phyloP scores from a whole-genome alignment of 2,329 filamentous ascomycete species.

The Emmonsiellopsis sp. region DNA sequence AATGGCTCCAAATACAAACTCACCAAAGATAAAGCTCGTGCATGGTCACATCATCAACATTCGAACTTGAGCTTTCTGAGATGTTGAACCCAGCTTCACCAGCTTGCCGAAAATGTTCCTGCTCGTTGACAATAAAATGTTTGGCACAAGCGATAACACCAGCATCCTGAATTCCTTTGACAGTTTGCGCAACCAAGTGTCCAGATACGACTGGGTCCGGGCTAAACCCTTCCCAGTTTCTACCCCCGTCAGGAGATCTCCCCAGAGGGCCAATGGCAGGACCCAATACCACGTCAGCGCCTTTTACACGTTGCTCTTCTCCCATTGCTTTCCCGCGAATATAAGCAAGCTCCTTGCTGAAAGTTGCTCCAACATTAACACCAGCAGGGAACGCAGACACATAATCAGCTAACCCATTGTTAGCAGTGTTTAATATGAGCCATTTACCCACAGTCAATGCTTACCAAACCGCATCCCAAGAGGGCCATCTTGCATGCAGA shows the following conservation, averaged over 20 bases:
- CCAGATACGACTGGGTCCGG: constrained; percentile 70
- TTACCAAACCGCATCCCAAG: constrained; percentile 63
- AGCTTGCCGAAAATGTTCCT: constrained; percentile 61
- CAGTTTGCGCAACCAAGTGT: constrained; percentile 59
- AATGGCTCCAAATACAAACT: constrained; percentile 1
- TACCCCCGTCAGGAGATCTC: constrained; percentile 56
- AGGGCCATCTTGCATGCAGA: constrained; percentile 85
- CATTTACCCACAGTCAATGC: constrained; percentile 10
- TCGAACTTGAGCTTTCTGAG: constrained; percentile 51
- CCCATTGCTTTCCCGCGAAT: constrained; percentile 65
- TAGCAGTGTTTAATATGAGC: not conserved
- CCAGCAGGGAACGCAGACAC: constrained; percentile 73
- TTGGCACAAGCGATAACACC: constrained; percentile 79
- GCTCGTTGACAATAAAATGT: constrained; percentile 66
- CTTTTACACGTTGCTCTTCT: constrained; percentile 64
- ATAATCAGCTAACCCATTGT: constrained; percentile 54
- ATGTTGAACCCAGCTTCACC: constrained; percentile 56
- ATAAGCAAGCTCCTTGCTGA: constrained; percentile 63
- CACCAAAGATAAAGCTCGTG: constrained; percentile 55
- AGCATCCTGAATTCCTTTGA: constrained; percentile 71
- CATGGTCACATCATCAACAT: constrained; percentile 56
- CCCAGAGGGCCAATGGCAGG: constrained; percentile 69
- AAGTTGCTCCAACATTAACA: constrained; percentile 73
- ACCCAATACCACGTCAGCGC: constrained; percentile 64
- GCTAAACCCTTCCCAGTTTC: constrained; percentile 60